phyloP scores from a whole-genome alignment of 805 yeast species.

The Kazachstania viticola region DNA sequence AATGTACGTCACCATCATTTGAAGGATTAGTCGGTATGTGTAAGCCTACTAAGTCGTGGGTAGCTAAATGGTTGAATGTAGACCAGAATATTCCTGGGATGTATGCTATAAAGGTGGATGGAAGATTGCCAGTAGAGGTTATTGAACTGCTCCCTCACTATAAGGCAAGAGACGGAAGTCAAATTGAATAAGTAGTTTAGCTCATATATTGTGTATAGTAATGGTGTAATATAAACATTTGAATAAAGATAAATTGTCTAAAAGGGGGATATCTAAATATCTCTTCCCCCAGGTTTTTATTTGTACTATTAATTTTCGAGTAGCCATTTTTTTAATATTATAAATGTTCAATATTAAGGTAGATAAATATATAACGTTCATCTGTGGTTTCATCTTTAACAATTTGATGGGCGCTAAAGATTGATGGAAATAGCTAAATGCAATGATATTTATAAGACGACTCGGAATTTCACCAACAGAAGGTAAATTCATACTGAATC shows the following conservation, averaged over 20 bases:
- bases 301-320: no score
- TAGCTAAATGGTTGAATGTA: slow-evolving; percentile 88
- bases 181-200: slow-evolving; percentile 35
- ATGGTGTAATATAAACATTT: not conserved
- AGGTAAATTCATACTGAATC: no score
- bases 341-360: no score
- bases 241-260: not conserved
- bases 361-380: no score
- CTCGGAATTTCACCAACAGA: no score
- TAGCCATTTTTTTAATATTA: no score
- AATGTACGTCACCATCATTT: slow-evolving; percentile 91
- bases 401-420: no score
- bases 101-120: slow-evolving; percentile 88
- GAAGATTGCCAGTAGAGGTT: slow-evolving; percentile 81
- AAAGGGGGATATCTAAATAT: not conserved
- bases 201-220: not conserved
- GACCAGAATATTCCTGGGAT: slow-evolving; percentile 82
- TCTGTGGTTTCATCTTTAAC: no score
- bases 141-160: slow-evolving; percentile 64
- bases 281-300: no score
- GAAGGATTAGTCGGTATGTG: slow-evolving; percentile 91
- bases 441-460: no score
- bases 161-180: slow-evolving; percentile 92
- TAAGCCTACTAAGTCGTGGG: slow-evolving; percentile 83
- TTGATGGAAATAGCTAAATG: no score